Conservation (phyloP, 2,329 filamentous ascomycete genomes). For the Cercospora janseana region DNA sequence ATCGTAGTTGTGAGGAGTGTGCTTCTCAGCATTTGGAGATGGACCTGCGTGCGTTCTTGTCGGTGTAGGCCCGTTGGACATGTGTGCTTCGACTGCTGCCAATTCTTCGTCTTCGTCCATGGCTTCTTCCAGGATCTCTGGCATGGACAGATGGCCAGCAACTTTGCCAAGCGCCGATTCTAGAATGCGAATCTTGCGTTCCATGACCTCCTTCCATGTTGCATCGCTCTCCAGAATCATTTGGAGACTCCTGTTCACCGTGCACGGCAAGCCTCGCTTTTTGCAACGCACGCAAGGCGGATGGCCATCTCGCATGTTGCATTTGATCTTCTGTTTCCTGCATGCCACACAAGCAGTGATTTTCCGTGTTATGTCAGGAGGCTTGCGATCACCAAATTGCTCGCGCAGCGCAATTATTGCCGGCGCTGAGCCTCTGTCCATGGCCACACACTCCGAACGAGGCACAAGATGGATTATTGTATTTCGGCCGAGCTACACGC, state of each 20-base stretch:
- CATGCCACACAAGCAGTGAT: conserved; percentile 43
- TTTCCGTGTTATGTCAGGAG: conserved; percentile 34
- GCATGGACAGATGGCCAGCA: conserved; percentile 25
- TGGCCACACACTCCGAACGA: not conserved
- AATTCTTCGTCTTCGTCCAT: conserved; percentile 28
- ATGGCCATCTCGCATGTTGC: conserved; percentile 42
- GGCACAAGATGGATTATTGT: not conserved
- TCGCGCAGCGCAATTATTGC: conserved; percentile 25
- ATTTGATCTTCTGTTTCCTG: conserved; percentile 46
- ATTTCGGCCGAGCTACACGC: no score
- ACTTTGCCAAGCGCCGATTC: conserved; percentile 39
- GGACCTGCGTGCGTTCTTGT: conserved; percentile 4
- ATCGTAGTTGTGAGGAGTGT: conserved; percentile 37
- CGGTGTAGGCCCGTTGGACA: conserved; percentile 16
- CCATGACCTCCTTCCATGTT: conserved; percentile 43
- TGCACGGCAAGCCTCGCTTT: conserved; percentile 43
- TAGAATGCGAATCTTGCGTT: conserved; percentile 39
- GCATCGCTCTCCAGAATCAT: conserved; percentile 45
- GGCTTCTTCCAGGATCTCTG: conserved; percentile 28
- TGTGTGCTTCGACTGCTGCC: conserved; percentile 17
- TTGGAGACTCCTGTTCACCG: conserved; percentile 45
- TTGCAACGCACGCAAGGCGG: conserved; percentile 44
- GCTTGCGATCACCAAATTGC: conserved; percentile 27
- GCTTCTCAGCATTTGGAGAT: conserved; percentile 29
- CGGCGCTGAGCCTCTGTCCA: conserved; percentile 20